Percentiles rank a stretch among this genome's conserved stretches.
Evolutionary conservation across 2,329 filamentous ascomycete genomes (phyloP).

Genomic region (Elsinoe arachidis): DNA sequence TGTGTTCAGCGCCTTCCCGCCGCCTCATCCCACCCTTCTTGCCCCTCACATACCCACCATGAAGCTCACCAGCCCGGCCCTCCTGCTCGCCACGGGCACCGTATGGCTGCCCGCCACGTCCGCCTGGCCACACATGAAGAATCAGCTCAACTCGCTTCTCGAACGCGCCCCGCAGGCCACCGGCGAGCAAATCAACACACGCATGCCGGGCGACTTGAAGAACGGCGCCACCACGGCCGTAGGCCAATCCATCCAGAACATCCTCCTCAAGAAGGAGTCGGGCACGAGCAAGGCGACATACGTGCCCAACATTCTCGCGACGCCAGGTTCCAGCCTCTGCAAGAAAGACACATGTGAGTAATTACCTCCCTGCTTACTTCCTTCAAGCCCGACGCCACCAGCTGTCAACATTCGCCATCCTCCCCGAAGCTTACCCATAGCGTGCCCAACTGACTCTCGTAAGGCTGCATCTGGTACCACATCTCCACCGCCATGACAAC

Average conservation of each 20-base stretch:
- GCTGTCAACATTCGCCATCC: background rate
- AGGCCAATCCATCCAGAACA: conserved; percentile 17
- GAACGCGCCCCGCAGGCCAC: conserved; percentile 64
- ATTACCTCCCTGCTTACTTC: background rate
- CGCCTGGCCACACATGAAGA: conserved; percentile 10
- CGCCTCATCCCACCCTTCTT: background rate
- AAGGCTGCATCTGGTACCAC: conserved; percentile 36
- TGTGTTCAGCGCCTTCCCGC: background rate
- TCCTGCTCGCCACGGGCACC: background rate
- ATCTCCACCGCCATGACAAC: conserved; percentile 31
- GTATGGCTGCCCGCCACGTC: conserved; percentile 2
- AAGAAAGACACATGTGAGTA: conserved; percentile 29
- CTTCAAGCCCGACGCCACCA: background rate
- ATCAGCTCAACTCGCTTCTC: background rate
- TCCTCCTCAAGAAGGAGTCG: conserved; percentile 18
- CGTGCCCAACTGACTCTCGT: background rate
- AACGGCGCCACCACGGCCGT: conserved; percentile 18
- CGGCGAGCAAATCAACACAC: conserved; percentile 67
- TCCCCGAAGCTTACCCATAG: background rate
- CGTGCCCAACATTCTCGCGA: conserved; percentile 14
- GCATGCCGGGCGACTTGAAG: conserved; percentile 16
- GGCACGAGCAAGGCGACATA: conserved; percentile 16
- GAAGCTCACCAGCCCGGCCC: background rate
- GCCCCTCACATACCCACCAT: background rate
- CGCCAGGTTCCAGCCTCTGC: conserved; percentile 14